phyloP scores from a whole-genome alignment of 1,284 basidiomycete species.

The Melampsora americana region DNA sequence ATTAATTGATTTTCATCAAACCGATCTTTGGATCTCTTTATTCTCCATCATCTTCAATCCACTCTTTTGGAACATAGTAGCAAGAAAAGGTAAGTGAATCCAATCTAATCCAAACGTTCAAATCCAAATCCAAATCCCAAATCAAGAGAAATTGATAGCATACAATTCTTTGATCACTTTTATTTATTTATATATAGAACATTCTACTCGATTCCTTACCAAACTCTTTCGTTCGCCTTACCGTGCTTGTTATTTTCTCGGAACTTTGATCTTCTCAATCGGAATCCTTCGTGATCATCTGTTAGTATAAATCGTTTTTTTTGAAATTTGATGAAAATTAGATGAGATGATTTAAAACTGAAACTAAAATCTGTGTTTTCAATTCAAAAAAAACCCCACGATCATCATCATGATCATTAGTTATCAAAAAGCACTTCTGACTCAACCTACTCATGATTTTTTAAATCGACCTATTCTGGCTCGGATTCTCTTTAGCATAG shows the following conservation, averaged over 20 bases:
- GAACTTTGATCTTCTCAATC: slow-evolving; percentile 50
- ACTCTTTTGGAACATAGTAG: slow-evolving; percentile 42
- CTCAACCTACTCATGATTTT: slow-evolving; percentile 10
- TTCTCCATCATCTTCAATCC: slow-evolving; percentile 39
- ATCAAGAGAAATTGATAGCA: too few species aligned
- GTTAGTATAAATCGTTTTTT: too few species aligned
- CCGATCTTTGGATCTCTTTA: slow-evolving; percentile 16
- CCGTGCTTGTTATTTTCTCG: slow-evolving; percentile 53
- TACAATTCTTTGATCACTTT: too few species aligned
- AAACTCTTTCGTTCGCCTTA: slow-evolving; percentile 49
- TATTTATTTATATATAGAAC: too few species aligned
- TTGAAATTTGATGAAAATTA: too few species aligned
- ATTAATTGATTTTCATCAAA: slow-evolving; percentile 30
- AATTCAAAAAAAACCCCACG: not conserved
- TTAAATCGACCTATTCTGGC: not conserved
- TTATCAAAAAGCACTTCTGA: slow-evolving; percentile 26
- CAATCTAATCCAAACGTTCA: too few species aligned
- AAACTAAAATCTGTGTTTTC: too few species aligned
- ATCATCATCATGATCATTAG: too few species aligned
- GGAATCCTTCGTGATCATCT: slow-evolving; percentile 50
- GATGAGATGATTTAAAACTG: too few species aligned
- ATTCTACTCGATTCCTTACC: slow-evolving; percentile 53
- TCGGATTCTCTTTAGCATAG: slow-evolving; percentile 48
- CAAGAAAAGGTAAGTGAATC: slow-evolving; percentile 32
- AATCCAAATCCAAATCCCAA: too few species aligned